Conservation (phyloP, 768 basidiomycete species). For the Rhodosporidiobolus odoratus region DNA sequence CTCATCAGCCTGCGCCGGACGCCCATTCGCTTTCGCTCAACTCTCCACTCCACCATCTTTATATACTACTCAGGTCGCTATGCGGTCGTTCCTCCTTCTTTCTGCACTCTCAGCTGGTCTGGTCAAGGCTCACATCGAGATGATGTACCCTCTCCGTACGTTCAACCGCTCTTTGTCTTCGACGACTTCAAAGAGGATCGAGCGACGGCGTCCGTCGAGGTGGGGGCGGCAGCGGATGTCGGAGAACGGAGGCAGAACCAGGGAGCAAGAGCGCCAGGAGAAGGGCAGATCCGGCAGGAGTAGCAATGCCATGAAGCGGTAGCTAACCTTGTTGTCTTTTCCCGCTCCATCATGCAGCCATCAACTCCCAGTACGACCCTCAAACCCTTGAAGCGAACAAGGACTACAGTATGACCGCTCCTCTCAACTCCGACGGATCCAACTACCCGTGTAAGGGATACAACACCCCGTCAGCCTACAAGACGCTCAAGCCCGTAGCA, state of each 20-base stretch:
- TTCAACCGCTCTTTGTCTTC: background rate
- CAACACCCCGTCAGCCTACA: conserved; percentile 24
- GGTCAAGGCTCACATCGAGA: conserved; percentile 14
- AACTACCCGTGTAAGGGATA: conserved; percentile 47
- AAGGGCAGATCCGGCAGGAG: too few species aligned
- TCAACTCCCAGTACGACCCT: conserved; percentile 39
- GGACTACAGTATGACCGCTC: conserved; percentile 47
- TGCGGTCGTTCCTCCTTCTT: background rate
- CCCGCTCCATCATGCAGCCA: conserved; percentile 1
- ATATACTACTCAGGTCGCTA: background rate
- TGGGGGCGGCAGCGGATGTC: background rate
- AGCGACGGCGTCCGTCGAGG: background rate
- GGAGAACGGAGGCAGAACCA: background rate
- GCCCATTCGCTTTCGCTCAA: background rate
- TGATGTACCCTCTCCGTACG: conserved; percentile 24
- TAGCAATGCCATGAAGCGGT: too few species aligned
- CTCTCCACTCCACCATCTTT: background rate
- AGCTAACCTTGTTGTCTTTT: too few species aligned
- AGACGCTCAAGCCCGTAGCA: conserved; percentile 41
- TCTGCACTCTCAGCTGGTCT: conserved; percentile 1
- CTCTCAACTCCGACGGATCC: conserved; percentile 43
- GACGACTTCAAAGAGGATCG: background rate
- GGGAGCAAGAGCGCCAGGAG: too few species aligned
- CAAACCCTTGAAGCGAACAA: conserved; percentile 39
- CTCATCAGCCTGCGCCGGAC: background rate